Base-by-base conservation (phyloP, 1,139 yeast genomes). In the Magnusiomyces suaveolens region DNA sequence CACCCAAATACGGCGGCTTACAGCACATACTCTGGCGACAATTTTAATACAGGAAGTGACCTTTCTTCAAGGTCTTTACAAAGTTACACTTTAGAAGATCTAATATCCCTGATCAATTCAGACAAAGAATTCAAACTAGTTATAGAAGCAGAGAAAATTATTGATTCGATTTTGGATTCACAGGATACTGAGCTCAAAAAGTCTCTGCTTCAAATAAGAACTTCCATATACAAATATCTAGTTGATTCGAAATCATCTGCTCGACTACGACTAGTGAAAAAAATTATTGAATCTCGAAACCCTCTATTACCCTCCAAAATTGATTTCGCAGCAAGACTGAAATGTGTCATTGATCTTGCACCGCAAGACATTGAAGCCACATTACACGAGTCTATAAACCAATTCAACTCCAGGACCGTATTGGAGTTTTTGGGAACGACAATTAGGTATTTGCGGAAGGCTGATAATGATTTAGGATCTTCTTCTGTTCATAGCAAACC, bases 391-490 rank as follows among this genome's bases (percentile, higher is more conserved):
- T 51, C 58, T 1, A 25, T 51, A 6, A 44, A 51, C 10, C 43
- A 20, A n/a, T 44, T 56, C 21, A 43, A 55, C 10, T 38, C 43
- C 18, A 43, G 43, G 25, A 41, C 52, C 33, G 52, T 53, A 21
- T 39, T 56, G 14, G 56, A 51, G 23, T 44, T 56, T 2, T 48
- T 56, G n/a, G 51, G 16, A 33, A 49, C 58, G 6, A 43, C 56
- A 18, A 44, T 56, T 23, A 53, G 39, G 36, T 50, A 47, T 36
- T 20, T 55, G 3, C 49, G 49, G 12, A 39, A 39, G 4, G 20
- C 36, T 29, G 26, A 53, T 1, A 39, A 38, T n/a, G 33, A 43
- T 2, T n/a, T 43, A 6, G 43, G 33, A 2, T 26, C 24, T 6
- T 33, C 47, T 39, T n/a, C 33, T 43, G 2, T 32, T 49, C 29